A percentile compares a stretch with the other conserved stretches of the same genome.
Evolutionary conservation across 208 protist species (phyloP).

Genomic region (Acanthamoeba healyi): DNA sequence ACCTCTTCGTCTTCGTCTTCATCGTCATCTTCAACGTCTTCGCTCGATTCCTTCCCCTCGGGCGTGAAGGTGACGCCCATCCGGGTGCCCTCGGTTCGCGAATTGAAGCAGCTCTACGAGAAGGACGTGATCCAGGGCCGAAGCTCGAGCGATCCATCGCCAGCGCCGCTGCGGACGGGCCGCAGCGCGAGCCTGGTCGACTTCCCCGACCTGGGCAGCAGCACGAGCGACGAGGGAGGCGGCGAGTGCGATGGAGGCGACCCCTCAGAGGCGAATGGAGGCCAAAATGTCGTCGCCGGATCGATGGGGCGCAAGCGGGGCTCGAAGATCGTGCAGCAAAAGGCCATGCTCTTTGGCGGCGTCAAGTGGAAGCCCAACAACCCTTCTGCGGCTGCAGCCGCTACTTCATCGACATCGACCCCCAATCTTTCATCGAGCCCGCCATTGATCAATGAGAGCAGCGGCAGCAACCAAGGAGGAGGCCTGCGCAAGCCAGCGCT

Average conservation of each 20-base stretch:
- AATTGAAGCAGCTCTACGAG: constrained; percentile 1
- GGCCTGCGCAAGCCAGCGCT: neutral
- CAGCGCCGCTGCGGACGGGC: neutral
- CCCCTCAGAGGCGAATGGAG: neutral
- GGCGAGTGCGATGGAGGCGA: neutral
- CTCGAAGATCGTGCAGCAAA: neutral
- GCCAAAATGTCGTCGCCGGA: neutral
- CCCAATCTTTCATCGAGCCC: neutral
- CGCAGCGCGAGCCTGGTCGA: neutral
- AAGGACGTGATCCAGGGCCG: neutral
- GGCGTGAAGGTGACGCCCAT: neutral
- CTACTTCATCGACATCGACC: neutral
- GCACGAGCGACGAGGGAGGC: neutral
- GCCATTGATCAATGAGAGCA: neutral
- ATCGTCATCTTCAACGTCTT: neutral
- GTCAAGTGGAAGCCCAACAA: neutral
- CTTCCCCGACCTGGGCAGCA: neutral
- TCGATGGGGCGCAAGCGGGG: neutral
- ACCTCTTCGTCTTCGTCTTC: neutral
- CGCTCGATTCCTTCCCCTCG: neutral
- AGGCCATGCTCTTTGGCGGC: neutral
- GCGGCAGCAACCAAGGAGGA: neutral
- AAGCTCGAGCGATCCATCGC: too few relatives aligned
- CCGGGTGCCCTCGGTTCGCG: neutral
- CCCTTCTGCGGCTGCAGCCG: neutral